These are phyloP conservation scores for Aquilaria malaccensis DNA, from an alignment of 345 rosid genomes.

Conservation along the genomic window DNA sequence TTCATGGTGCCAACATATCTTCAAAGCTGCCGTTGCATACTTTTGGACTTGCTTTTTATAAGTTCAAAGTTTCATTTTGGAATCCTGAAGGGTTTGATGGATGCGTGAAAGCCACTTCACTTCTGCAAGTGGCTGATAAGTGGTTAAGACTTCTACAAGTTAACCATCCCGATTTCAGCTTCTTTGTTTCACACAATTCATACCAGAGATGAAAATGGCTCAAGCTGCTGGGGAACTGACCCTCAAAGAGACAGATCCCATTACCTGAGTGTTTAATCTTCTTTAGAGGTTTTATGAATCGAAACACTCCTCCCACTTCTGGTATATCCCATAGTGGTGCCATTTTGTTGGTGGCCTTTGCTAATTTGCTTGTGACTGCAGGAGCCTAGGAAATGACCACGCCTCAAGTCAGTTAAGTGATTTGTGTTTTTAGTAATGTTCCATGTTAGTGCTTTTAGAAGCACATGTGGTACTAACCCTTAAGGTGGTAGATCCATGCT, in stretches of 20 bases:
- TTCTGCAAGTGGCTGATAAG: constrained; percentile 54
- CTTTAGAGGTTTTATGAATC: too few relatives aligned
- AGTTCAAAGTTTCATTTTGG: constrained; percentile 77
- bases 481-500: too few relatives aligned
- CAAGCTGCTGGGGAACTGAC: constrained; percentile 8
- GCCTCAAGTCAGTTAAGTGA: too few relatives aligned
- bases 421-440: too few relatives aligned
- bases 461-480: too few relatives aligned
- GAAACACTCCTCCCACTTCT: too few relatives aligned
- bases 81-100: constrained; percentile 44
- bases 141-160: constrained; percentile 70
- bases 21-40: constrained; percentile 50
- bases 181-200: constrained; percentile 51
- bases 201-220: constrained; percentile 26
- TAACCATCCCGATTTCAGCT: constrained; percentile 67
- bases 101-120: constrained; percentile 43
- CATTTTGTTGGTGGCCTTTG: too few relatives aligned
- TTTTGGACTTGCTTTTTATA: constrained; percentile 80
- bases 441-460: too few relatives aligned
- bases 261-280: neutral
- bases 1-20: constrained; percentile 18
- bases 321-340: too few relatives aligned
- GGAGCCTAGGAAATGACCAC: too few relatives aligned
- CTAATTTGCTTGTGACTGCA: too few relatives aligned
- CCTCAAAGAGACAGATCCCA: constrained; percentile 15